phyloP scores from a whole-genome alignment of 441 rosid genomes.

The Erodium chrysanthum region DNA sequence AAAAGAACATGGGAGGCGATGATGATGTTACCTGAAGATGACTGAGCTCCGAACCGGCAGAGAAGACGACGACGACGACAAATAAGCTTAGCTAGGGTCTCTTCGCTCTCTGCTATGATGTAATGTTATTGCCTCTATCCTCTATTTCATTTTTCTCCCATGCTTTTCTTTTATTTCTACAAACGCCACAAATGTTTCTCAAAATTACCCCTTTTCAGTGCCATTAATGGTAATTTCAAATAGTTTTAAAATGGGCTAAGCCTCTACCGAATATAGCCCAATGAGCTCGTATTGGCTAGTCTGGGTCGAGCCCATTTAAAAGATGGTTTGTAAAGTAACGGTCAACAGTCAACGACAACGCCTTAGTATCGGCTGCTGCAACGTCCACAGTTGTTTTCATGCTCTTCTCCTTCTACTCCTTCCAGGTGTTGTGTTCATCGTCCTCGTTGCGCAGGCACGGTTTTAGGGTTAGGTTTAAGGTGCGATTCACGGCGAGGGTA shows the following conservation, averaged over 20 bases:
- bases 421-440: neutral
- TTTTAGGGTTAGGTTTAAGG: conserved; percentile 2
- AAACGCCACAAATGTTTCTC: neutral
- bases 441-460: neutral
- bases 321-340: neutral
- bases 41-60: neutral
- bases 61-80: neutral
- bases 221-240: neutral
- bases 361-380: neutral
- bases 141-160: neutral
- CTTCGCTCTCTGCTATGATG: neutral
- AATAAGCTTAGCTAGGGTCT: neutral
- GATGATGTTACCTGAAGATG: neutral
- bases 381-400: neutral
- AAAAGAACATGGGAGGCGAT: neutral
- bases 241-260: neutral
- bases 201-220: neutral
- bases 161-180: neutral
- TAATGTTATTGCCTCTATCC: neutral
- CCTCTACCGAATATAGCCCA: no score
- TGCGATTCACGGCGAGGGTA: neutral
- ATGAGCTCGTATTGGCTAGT: no score
- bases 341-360: neutral
- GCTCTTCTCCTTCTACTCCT: neutral
- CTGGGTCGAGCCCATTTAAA: neutral